A percentile compares a stretch with the other conserved stretches of the same genome.
Conservation (phyloP, 2,329 filamentous ascomycete species). For the Neonectria faginata region DNA sequence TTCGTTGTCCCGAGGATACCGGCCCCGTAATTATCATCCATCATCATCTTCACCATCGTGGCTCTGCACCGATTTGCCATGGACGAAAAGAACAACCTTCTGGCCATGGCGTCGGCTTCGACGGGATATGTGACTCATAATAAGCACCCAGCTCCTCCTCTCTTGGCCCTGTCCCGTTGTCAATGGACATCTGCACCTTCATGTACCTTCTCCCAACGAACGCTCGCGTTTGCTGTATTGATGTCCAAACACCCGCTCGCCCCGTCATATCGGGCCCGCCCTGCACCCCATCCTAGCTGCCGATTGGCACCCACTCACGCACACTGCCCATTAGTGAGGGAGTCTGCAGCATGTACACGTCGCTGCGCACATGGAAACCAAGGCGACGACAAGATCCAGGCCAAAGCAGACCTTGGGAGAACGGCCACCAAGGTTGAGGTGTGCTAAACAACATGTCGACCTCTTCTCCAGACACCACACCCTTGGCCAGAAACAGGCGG, state of each 20-base stretch:
- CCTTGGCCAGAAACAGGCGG: constrained; percentile 29
- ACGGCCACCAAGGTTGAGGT: constrained; percentile 34
- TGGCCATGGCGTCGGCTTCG: constrained; percentile 27
- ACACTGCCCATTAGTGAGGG: constrained; percentile 35
- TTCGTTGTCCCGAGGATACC: constrained; percentile 6
- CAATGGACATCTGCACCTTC: constrained; percentile 36
- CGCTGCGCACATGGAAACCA: constrained; percentile 33
- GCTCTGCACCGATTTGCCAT: constrained; percentile 3
- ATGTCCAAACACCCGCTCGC: constrained; percentile 47
- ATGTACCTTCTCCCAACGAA: constrained; percentile 44
- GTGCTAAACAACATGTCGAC: constrained; percentile 31
- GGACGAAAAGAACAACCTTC: constrained; percentile 21
- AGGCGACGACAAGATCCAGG: constrained; percentile 21
- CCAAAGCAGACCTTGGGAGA: constrained; percentile 19
- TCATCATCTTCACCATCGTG: neutral
- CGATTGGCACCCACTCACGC: constrained; percentile 44
- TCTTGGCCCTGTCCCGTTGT: constrained; percentile 35
- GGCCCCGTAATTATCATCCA: neutral
- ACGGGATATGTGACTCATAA: constrained; percentile 45
- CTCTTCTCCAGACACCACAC: constrained; percentile 20
- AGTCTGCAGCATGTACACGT: constrained; percentile 34
- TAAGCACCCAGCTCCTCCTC: constrained; percentile 29
- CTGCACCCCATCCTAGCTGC: constrained; percentile 40
- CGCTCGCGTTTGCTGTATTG: constrained; percentile 46
- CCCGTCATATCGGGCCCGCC: constrained; percentile 46